A percentile compares a stretch with the other conserved stretches of the same genome.
Evolutionary conservation across 2,329 filamentous ascomycete species (phyloP).

Genomic region (Stachybotrys elegans): DNA sequence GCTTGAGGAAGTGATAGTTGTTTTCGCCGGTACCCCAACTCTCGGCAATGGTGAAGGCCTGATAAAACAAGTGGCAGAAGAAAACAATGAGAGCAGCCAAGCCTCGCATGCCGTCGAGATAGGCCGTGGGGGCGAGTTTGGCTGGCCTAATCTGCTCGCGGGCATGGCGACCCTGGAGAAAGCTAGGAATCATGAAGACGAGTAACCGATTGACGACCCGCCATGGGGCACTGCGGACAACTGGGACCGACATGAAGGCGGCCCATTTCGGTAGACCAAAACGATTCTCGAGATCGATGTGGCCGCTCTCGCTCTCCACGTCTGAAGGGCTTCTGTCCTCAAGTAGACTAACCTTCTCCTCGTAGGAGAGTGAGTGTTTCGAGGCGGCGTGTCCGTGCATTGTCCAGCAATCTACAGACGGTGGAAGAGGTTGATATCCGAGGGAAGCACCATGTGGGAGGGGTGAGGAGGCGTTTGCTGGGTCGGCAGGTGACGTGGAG

Average conservation of each 20-base stretch:
- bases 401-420: slow-evolving; percentile 19
- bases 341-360: slow-evolving; percentile 40
- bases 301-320: slow-evolving; percentile 35
- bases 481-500: too few relatives aligned
- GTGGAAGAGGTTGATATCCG: background rate
- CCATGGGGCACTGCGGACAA: slow-evolving; percentile 14
- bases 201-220: slow-evolving; percentile 32
- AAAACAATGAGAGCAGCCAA: slow-evolving; percentile 51
- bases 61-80: slow-evolving; percentile 53
- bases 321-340: slow-evolving; percentile 40
- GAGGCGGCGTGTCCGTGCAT: slow-evolving; percentile 35
- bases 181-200: slow-evolving; percentile 49
- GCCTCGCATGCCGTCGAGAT: slow-evolving; percentile 54
- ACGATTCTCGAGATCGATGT: slow-evolving; percentile 31
- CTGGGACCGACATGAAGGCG: background rate
- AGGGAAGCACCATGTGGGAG: background rate
- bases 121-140: slow-evolving; percentile 46
- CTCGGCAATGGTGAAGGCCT: slow-evolving; percentile 45
- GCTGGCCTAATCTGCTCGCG: slow-evolving; percentile 34
- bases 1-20: slow-evolving; percentile 43
- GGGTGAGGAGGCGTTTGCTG: too few relatives aligned
- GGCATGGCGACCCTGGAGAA: slow-evolving; percentile 39
- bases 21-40: slow-evolving; percentile 40
- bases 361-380: slow-evolving; percentile 28
- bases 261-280: slow-evolving; percentile 12